Conservation (phyloP, 257 asterid genomes). For the Linaria vulgaris region DNA sequence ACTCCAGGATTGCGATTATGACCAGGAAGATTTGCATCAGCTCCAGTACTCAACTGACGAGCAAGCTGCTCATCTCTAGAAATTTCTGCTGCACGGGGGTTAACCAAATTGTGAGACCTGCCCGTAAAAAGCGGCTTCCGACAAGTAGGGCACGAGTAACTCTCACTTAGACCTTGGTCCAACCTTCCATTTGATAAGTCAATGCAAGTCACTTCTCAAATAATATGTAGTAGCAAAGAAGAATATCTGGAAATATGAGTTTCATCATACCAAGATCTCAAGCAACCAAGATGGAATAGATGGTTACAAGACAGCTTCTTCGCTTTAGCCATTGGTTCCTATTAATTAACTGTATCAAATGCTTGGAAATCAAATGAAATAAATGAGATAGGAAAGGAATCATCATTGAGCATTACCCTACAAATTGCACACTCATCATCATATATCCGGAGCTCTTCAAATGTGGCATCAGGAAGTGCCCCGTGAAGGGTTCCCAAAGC, state of each 20-base stretch:
- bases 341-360: slow-evolving; percentile 30
- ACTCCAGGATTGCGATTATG: slow-evolving; percentile 55
- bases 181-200: slow-evolving; percentile 52
- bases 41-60: slow-evolving; percentile 75
- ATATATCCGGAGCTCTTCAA: slow-evolving; percentile 74
- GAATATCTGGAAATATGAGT: slow-evolving; percentile 14
- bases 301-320: slow-evolving; percentile 89
- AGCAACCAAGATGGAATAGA: slow-evolving; percentile 89
- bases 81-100: slow-evolving; percentile 46
- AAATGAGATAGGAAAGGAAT: slow-evolving; percentile 13
- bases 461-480: slow-evolving; percentile 91
- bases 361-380: slow-evolving; percentile 28
- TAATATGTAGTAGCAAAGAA: slow-evolving; percentile 2
- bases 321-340: slow-evolving; percentile 99
- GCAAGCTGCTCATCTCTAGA: slow-evolving; percentile 92
- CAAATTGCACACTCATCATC: slow-evolving; percentile 97
- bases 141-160: slow-evolving; percentile 94
- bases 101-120: slow-evolving; percentile 48
- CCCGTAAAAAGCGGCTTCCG: slow-evolving; percentile 82
- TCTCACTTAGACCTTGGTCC: slow-evolving; percentile 86
- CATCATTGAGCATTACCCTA: slow-evolving; percentile 53
- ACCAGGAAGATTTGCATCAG: slow-evolving; percentile 70
- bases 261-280: slow-evolving; percentile 82
- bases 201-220: slow-evolving; percentile 16
- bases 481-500: slow-evolving; percentile 91